A percentile compares a stretch with the other conserved stretches of the same genome.
Evolutionary conservation across 352 stramenopile genomes (phyloP).

Genomic region (Phytophthora cryptogea): DNA sequence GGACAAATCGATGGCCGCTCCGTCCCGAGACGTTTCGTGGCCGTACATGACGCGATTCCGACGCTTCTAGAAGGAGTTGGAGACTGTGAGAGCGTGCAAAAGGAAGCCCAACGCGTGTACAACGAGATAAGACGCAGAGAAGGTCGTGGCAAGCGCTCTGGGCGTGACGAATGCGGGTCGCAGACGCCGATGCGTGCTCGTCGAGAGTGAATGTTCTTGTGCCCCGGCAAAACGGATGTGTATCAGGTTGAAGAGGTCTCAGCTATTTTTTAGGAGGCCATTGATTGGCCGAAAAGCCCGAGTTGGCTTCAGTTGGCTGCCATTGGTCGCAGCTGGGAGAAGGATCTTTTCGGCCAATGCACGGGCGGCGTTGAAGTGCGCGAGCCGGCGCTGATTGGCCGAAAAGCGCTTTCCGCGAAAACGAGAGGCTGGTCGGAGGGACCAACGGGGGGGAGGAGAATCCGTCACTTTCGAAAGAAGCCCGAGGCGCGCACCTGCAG

Average conservation of each 20-base stretch:
- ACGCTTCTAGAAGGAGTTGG: slow-evolving; percentile 7
- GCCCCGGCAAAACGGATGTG: slow-evolving; percentile 20
- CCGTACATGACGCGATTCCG: slow-evolving; percentile 41
- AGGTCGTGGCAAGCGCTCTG: neutral
- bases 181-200: neutral
- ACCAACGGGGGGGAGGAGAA: slow-evolving; percentile 18
- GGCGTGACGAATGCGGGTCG: neutral
- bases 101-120: neutral
- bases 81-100: neutral
- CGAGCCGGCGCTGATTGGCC: slow-evolving; percentile 26
- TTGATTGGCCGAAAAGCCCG: slow-evolving; percentile 28
- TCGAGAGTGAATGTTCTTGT: slow-evolving; percentile 2
- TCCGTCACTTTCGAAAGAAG: slow-evolving; percentile 62
- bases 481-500: slow-evolving; percentile 3
- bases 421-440: slow-evolving; percentile 15
- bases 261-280: slow-evolving; percentile 23
- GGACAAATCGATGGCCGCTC: slow-evolving; percentile 60
- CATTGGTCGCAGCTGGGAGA: slow-evolving; percentile 26
- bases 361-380: neutral
- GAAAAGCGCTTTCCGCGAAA: slow-evolving; percentile 15
- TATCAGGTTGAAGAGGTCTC: slow-evolving; percentile 7
- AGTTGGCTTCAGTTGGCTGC: slow-evolving; percentile 21
- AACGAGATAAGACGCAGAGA: slow-evolving; percentile 8
- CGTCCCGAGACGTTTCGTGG: slow-evolving; percentile 37
- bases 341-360: slow-evolving; percentile 38